Conservation (phyloP, 2,329 filamentous ascomycete genomes). For the Sporothrix variecibatus region DNA sequence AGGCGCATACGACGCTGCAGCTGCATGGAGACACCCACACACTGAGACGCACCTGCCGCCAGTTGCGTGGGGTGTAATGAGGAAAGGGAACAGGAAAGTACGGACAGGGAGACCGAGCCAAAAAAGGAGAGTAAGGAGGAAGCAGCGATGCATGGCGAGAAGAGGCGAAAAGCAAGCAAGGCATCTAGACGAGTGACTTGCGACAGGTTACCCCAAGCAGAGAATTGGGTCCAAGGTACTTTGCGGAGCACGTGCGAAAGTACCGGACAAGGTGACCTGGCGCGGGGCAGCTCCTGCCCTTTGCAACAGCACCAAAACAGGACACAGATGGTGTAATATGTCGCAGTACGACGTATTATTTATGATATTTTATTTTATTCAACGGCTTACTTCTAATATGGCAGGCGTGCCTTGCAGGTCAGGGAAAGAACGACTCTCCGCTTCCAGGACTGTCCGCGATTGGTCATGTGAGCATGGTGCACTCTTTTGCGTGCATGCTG, state of each 20-base stretch:
- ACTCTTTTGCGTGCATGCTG: background rate
- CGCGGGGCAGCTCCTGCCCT: background rate
- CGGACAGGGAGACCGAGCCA: conserved; percentile 2
- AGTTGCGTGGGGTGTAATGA: conserved; percentile 26
- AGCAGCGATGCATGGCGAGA: conserved; percentile 1
- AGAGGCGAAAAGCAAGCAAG: conserved; percentile 1
- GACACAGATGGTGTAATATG: background rate
- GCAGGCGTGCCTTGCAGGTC: conserved; percentile 27
- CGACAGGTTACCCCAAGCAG: background rate
- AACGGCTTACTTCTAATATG: background rate
- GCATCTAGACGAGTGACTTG: background rate
- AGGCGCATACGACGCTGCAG: conserved; percentile 27
- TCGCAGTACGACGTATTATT: background rate
- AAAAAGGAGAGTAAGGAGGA: conserved; percentile 2
- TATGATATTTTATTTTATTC: background rate
- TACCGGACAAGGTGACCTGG: conserved; percentile 18
- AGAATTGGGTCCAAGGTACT: conserved; percentile 15
- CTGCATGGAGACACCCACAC: conserved; percentile 21
- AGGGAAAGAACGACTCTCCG: conserved; percentile 13
- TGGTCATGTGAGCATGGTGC: conserved; percentile 20
- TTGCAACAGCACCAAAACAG: conserved; percentile 1
- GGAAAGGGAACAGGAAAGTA: background rate
- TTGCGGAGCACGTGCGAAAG: conserved; percentile 24
- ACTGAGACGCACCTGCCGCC: conserved; percentile 27
- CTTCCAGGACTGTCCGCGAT: background rate